Evolutionary conservation across 352 stramenopile genomes (phyloP).

Genomic region (Pythium folliculosum): DNA sequence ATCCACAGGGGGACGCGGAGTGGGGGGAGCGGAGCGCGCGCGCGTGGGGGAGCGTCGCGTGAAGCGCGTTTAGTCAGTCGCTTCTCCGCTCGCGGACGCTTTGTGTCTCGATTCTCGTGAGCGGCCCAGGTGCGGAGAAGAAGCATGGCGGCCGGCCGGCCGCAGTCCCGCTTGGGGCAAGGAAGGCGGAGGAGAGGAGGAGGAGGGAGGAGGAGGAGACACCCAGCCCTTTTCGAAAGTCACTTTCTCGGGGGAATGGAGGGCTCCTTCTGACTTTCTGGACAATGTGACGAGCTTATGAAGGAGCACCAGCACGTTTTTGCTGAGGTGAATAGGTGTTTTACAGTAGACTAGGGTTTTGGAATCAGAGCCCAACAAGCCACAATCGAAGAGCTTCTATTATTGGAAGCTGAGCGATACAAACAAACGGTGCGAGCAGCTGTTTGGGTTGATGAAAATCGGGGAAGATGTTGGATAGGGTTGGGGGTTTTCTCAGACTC

Average conservation of each 20-base stretch:
- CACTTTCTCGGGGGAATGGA: conserved; percentile 3
- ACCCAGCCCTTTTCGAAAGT: conserved; percentile 6
- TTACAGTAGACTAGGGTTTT: neutral
- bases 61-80: conserved; percentile 15
- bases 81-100: conserved; percentile 6
- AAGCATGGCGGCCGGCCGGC: conserved; percentile 11
- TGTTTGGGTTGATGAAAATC: neutral
- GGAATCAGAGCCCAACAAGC: conserved; percentile 25
- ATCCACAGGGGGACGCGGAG: too few relatives aligned
- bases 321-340: conserved; percentile 20
- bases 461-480: neutral
- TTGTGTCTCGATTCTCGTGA: conserved; percentile 19
- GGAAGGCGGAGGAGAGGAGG: too few relatives aligned
- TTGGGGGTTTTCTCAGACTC: neutral
- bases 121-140: conserved; percentile 12
- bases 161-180: too few relatives aligned
- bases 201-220: conserved; percentile 10
- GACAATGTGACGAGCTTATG: conserved; percentile 11
- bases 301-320: conserved; percentile 8
- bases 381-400: neutral
- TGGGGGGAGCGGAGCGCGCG: too few relatives aligned
- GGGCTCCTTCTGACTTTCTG: conserved; percentile 20
- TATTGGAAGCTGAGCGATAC: neutral
- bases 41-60: neutral
- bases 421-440: neutral